Conservation (phyloP, 441 rosid genomes). For the Corymbia citriodora region DNA sequence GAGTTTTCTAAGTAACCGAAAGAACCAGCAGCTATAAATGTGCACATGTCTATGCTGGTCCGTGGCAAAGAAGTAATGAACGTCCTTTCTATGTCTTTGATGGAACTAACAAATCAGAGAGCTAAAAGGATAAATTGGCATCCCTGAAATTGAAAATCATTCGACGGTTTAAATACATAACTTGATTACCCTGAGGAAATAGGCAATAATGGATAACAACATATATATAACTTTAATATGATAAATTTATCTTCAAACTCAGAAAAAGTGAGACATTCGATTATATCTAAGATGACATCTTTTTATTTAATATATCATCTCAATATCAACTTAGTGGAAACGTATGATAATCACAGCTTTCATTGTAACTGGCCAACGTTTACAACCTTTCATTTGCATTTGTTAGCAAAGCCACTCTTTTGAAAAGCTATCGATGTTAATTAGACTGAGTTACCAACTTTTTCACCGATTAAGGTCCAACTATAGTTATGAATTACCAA, state of each 20-base stretch:
- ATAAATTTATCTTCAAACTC: neutral
- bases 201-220: neutral
- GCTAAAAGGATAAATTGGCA: neutral
- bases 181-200: neutral
- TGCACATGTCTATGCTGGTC: neutral
- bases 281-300: neutral
- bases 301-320: neutral
- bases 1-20: neutral
- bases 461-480: neutral
- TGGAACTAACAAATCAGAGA: neutral
- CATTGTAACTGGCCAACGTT: neutral
- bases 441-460: neutral
- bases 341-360: neutral
- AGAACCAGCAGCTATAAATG: neutral
- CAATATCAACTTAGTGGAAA: neutral
- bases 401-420: neutral
- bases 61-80: neutral
- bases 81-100: neutral
- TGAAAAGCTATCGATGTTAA: too few species aligned
- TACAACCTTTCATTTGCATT: too few species aligned
- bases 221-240: neutral
- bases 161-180: neutral
- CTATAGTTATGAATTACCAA: neutral
- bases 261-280: neutral
- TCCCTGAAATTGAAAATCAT: neutral